phyloP scores from a whole-genome alignment of 78 protist genomes.

The Isochrysis galbana region DNA sequence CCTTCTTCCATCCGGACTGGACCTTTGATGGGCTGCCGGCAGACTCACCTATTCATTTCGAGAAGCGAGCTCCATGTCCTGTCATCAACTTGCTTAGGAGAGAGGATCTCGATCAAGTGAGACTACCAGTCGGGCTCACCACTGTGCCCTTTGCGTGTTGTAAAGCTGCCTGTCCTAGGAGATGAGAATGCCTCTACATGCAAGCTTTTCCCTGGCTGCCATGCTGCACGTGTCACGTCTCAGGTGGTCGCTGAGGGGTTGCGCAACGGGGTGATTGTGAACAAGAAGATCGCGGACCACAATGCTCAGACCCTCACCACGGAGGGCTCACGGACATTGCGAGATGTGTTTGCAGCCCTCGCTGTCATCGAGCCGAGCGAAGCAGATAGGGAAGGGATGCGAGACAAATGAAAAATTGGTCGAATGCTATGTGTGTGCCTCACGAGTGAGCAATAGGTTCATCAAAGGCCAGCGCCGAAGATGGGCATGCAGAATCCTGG shows the following conservation, averaged over 20 bases:
- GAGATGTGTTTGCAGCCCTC: neutral
- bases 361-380: too few species aligned
- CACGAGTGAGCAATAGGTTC: too few species aligned
- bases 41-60: neutral
- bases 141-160: too few species aligned
- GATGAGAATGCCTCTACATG: neutral
- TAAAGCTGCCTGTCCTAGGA: too few species aligned
- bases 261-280: neutral
- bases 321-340: neutral
- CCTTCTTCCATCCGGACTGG: slow-evolving; percentile 7
- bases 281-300: slow-evolving; percentile 4
- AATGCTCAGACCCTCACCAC: neutral
- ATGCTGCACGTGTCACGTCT: neutral
- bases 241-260: neutral
- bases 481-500: too few species aligned
- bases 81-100: neutral
- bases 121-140: too few species aligned
- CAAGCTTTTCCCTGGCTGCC: neutral
- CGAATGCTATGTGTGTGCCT: too few species aligned
- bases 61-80: slow-evolving; percentile 1
- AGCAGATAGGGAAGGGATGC: too few species aligned
- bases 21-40: neutral
- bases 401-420: too few species aligned
- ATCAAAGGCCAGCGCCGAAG: too few species aligned
- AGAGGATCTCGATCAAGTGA: neutral